phyloP scores from a whole-genome alignment of 495 filamentous ascomycete species.

The Daldinia concentrica region DNA sequence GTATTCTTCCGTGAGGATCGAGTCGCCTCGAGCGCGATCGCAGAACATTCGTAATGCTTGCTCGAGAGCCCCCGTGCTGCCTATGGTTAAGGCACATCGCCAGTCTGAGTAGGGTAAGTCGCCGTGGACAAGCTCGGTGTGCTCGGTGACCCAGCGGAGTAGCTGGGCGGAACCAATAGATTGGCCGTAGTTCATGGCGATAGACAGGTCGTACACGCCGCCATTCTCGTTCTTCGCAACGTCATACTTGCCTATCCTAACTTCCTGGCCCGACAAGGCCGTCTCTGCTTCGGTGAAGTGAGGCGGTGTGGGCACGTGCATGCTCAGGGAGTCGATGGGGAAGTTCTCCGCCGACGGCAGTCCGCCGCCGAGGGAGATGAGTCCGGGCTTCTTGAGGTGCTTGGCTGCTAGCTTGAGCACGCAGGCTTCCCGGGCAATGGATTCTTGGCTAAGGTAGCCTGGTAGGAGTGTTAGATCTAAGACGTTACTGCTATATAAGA shows the following conservation, averaged over 20 bases:
- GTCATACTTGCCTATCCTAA: constrained; percentile 84
- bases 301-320: constrained; percentile 55
- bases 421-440: constrained; percentile 64
- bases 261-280: constrained; percentile 58
- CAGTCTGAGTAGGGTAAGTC: constrained; percentile 85
- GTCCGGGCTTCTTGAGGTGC: constrained; percentile 73
- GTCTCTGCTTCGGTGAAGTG: constrained; percentile 75
- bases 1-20: constrained; percentile 84
- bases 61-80: constrained; percentile 82
- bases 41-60: constrained; percentile 80
- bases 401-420: constrained; percentile 79
- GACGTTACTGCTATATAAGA: background rate
- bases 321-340: constrained; percentile 61
- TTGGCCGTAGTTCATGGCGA: constrained; percentile 91
- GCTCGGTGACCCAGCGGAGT: constrained; percentile 88
- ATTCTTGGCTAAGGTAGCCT: constrained; percentile 67
- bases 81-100: constrained; percentile 76
- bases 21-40: constrained; percentile 70
- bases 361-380: constrained; percentile 91
- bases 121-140: constrained; percentile 79
- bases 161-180: constrained; percentile 86
- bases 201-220: constrained; percentile 70
- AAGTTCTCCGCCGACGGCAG: constrained; percentile 91
- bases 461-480: constrained; percentile 25
- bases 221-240: constrained; percentile 56